Base-by-base conservation (phyloP, 257 asterid species). In the Solanum appendiculatum region DNA sequence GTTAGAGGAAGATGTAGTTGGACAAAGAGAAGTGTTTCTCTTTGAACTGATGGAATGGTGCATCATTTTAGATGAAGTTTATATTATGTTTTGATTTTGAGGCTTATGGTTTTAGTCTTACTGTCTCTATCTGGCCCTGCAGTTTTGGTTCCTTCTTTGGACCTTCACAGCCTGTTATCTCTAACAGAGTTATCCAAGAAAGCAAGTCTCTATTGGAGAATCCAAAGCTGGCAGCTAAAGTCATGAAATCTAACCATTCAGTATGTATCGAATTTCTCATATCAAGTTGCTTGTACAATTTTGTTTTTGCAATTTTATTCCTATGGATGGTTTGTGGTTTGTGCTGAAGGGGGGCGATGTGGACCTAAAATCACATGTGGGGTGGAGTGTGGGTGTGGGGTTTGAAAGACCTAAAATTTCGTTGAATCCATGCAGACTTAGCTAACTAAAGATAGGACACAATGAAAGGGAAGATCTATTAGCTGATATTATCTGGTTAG, bases 131-230 rank as follows among this genome's bases (percentile, higher is more conserved):
- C 44, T 81, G 39, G 44, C 29, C 36, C 81, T 85, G 91, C 95
- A 97, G 99, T 87, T 96, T 90, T 89, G 99, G 99, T 66, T 94
- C 98, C 87, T 97, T 97, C 90, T 97, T 97, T 90, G 99, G 99
- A 82, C 99, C 98, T 83, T 95, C 99, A 27, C 97, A 93, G 89
- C 99, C 99, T 15, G 93, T 93, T 89, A 97, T 97, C 90, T 95
- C 99, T 88, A 94, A 91, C 85, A 93, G 99, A 92, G 99, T 97
- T 54, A 95, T 97, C 90, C 96, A 97, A 91, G 98, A 96, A 92
- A 97, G 99, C 98, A 97, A 91, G 92, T 92, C 98, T 66, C 88
- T 97, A 88, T 77, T 94, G 90, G 99, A 97, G 91, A 97, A 94
- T 85, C 99, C 97, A 33, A 89, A 94, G 84, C 88, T 94, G 93